Percentiles rank a stretch among this genome's conserved stretches.
phyloP scores from a whole-genome alignment of 2,329 filamentous ascomycete species.

The Penicillium italicum region DNA sequence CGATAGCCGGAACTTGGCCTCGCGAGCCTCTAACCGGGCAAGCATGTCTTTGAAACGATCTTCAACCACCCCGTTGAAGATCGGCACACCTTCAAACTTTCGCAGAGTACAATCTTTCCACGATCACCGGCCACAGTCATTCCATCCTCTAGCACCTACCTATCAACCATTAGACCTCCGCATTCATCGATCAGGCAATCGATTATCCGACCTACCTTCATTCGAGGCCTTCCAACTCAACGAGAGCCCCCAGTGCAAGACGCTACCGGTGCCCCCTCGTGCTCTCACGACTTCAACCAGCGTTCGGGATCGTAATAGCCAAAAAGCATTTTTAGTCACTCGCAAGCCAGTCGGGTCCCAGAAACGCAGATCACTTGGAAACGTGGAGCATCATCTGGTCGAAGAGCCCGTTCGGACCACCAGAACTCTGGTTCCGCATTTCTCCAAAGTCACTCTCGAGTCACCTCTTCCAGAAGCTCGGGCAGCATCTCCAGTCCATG shows the following conservation, averaged over 20 bases:
- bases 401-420: constrained; percentile 18
- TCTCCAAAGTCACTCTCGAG: constrained; percentile 23
- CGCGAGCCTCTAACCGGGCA: constrained; percentile 40
- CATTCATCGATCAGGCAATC: constrained; percentile 45
- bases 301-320: constrained; percentile 18
- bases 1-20: constrained; percentile 38
- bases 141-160: constrained; percentile 14
- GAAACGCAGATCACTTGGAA: constrained; percentile 27
- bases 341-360: constrained; percentile 40
- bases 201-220: constrained; percentile 44
- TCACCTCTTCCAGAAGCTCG: neutral
- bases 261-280: constrained; percentile 31
- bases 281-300: constrained; percentile 26
- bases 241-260: constrained; percentile 24
- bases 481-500: constrained; percentile 8
- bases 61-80: constrained; percentile 32
- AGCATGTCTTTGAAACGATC: constrained; percentile 40
- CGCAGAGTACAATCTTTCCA: constrained; percentile 34
- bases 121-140: neutral
- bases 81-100: constrained; percentile 45
- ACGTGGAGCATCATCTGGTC: constrained; percentile 19
- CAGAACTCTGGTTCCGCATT: constrained; percentile 32
- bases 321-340: constrained; percentile 29
- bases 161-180: constrained; percentile 47
- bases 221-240: constrained; percentile 42